Evolutionary conservation across 495 filamentous ascomycete genomes (phyloP), one percentile per base, ranked within the genome.

Genomic region (Terfezia claveryi): DNA sequence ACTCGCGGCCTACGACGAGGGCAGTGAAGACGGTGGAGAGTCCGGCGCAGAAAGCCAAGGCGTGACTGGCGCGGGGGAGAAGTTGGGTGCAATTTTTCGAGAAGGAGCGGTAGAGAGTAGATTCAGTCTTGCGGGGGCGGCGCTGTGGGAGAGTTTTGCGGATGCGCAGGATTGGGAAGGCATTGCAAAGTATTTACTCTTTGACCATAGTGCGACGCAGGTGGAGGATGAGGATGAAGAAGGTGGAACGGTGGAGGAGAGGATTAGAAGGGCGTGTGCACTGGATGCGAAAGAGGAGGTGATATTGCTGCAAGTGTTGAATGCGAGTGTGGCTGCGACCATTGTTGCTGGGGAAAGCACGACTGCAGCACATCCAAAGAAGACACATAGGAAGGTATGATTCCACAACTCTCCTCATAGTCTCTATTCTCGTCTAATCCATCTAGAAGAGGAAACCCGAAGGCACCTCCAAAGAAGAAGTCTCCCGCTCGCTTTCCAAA

Each of bases 161-260:
- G 83, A 89, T 58, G 71, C 94, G 11, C 73, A 75, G 53, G 80
- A 87, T 52, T 98, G 92, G 92, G 83, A 94, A 64, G 74, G 81
- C 0, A 69, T 96, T 27, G 83, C 85, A 27, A 85, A 83, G 8
- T 96, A 95, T 70, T 74, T 98, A 10, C 73, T 98, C 1, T 92
- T 86, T 60, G 91, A 98, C 59, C 85, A 94, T 65, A 87, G 86
- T 0, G 75, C 71, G 0, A 74, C 73, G 55, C 59, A 64, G 0
- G 38, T 55, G 23, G 62, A 59, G 23, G 55, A 53, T 10, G 62
- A 50, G 8, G 46, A 55, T n/a, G 69, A 75, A 4, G 69, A 74
- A n/a, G 72, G 74, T 56, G 76, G 78, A 52, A 66, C 71, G 7
- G 68, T 73, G 23, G 74, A 78, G 50, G 71, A 70, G 11, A 70